Evolutionary conservation across 1,284 basidiomycete genomes (phyloP).

Genomic region (Ustilago tritici): DNA sequence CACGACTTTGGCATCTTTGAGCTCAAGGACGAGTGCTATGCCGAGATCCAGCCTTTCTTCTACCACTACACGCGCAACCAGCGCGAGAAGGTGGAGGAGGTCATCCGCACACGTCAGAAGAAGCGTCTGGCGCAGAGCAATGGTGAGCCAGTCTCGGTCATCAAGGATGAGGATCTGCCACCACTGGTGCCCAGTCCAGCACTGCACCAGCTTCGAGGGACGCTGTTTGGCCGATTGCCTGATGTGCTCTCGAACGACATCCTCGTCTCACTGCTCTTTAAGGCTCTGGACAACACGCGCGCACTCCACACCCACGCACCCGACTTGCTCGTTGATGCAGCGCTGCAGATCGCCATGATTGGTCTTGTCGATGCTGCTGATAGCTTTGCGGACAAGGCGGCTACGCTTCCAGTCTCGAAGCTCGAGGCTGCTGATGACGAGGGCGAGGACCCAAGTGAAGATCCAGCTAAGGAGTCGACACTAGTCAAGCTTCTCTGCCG

Average conservation of each 20-base stretch:
- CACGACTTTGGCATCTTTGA: slow-evolving; percentile 88
- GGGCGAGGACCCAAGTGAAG: background rate
- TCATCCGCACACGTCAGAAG: slow-evolving; percentile 72
- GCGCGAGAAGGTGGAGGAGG: slow-evolving; percentile 89
- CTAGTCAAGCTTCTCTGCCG: slow-evolving; percentile 54
- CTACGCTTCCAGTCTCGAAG: slow-evolving; percentile 15
- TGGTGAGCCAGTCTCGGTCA: slow-evolving; percentile 21
- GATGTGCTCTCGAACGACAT: slow-evolving; percentile 40
- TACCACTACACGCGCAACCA: slow-evolving; percentile 95
- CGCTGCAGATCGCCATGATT: slow-evolving; percentile 74
- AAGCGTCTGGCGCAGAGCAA: slow-evolving; percentile 34
- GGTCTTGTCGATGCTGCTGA: slow-evolving; percentile 56
- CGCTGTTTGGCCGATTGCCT: slow-evolving; percentile 47
- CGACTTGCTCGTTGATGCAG: slow-evolving; percentile 89
- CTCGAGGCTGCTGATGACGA: slow-evolving; percentile 19
- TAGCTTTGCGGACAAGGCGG: slow-evolving; percentile 39
- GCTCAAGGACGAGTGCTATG: slow-evolving; percentile 83
- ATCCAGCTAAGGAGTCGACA: slow-evolving; percentile 16
- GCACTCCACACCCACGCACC: slow-evolving; percentile 48
- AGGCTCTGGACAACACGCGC: slow-evolving; percentile 47
- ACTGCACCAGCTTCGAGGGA: slow-evolving; percentile 44
- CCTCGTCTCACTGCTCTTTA: slow-evolving; percentile 55
- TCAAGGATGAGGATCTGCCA: slow-evolving; percentile 50
- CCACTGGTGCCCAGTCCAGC: slow-evolving; percentile 23
- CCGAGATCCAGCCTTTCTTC: slow-evolving; percentile 94